These are phyloP conservation scores for Parasitella parasitica DNA, from an alignment of 371 early-diverging fungal species.

Conservation along the genomic window DNA sequence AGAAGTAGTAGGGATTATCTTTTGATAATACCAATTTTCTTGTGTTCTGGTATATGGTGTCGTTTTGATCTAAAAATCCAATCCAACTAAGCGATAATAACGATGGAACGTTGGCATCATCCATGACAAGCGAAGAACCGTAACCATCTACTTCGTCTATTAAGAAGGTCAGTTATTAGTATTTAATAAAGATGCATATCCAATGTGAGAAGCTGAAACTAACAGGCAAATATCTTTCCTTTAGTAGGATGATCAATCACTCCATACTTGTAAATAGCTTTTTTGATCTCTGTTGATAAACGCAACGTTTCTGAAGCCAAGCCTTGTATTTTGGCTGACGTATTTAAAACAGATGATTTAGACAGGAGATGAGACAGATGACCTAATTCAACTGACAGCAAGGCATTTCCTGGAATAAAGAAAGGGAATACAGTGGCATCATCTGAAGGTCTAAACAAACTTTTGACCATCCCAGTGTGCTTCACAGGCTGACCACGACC, in stretches of 20 bases:
- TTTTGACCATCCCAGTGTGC: conserved; percentile 60
- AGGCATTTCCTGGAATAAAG: conserved; percentile 69
- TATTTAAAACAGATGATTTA: not conserved
- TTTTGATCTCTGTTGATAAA: conserved; percentile 51
- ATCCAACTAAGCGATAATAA: conserved; percentile 61
- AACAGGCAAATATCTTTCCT: conserved; percentile 50
- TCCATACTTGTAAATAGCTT: conserved; percentile 57
- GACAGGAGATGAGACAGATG: conserved; percentile 33
- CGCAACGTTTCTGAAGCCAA: conserved; percentile 17
- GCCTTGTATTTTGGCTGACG: not conserved
- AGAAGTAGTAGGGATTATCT: conserved; percentile 64
- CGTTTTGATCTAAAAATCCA: conserved; percentile 53
- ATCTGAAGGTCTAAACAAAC: conserved; percentile 67
- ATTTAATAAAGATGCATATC: too few species aligned
- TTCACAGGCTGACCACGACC: conserved; percentile 58
- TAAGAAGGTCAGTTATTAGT: too few species aligned
- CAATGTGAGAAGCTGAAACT: too few species aligned
- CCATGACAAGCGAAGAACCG: conserved; percentile 63
- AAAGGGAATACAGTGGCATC: conserved; percentile 65
- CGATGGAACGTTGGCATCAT: conserved; percentile 71
- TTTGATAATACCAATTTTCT: conserved; percentile 55
- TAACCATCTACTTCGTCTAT: conserved; percentile 71
- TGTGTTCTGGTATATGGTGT: conserved; percentile 60
- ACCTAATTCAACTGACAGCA: conserved; percentile 59
- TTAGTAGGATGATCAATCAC: conserved; percentile 43